A percentile compares a stretch with the other conserved stretches of the same genome.
These are phyloP conservation scores for Thermothielavioides terrestris DNA, from an alignment of 495 filamentous ascomycete species.

Conservation along the genomic window DNA sequence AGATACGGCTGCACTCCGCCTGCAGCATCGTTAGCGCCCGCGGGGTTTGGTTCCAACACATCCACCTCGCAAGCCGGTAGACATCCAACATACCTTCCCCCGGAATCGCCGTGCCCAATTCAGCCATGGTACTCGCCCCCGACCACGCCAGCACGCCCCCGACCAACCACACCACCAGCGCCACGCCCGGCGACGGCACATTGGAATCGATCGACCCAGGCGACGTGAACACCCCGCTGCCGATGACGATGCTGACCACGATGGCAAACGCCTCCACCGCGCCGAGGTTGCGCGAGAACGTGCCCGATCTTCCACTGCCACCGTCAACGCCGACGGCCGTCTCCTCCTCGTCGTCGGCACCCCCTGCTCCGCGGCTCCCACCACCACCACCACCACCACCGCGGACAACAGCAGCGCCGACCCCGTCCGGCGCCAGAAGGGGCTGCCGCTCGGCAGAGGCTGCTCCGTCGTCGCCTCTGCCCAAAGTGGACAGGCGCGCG, in stretches of 20 bases:
- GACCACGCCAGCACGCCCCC: constrained; percentile 49
- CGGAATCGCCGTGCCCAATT: constrained; percentile 47
- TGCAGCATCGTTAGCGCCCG: constrained; percentile 3
- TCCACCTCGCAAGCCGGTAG: not conserved
- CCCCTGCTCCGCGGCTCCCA: not conserved
- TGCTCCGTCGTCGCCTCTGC: not conserved
- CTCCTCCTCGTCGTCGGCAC: not conserved
- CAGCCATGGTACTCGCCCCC: constrained; percentile 45
- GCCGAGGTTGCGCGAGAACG: constrained; percentile 41
- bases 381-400: not conserved
- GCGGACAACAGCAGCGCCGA: not conserved
- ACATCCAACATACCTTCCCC: constrained; percentile 12
- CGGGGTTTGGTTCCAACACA: not conserved
- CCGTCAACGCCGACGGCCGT: not conserved
- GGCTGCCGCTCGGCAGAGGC: constrained; percentile 1
- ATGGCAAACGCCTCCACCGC: constrained; percentile 47
- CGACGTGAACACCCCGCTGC: constrained; percentile 49
- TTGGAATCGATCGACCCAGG: constrained; percentile 49
- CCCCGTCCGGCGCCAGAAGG: not conserved
- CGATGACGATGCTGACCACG: constrained; percentile 48
- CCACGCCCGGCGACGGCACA: constrained; percentile 44
- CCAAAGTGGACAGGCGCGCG: not conserved
- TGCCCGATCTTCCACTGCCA: constrained; percentile 15
- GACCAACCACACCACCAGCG: constrained; percentile 45
- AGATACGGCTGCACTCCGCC: constrained; percentile 49